Percentiles rank a stretch among this genome's conserved stretches.
These are phyloP conservation scores for Ustilago trichophora DNA, from an alignment of 1,284 basidiomycete genomes.

Conservation along the genomic window DNA sequence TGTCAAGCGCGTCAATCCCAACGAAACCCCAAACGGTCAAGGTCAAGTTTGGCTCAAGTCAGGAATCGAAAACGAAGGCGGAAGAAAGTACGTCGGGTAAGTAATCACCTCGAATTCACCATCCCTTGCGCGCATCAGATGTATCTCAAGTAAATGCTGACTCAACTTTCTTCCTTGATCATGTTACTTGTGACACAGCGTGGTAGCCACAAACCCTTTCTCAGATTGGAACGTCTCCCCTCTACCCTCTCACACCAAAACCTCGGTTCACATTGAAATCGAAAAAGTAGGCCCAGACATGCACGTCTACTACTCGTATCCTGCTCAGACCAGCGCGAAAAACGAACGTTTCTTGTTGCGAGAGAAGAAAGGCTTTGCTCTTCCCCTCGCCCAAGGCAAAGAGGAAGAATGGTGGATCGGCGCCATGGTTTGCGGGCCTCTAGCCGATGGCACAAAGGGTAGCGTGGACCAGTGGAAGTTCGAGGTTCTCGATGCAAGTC, in stretches of 20 bases:
- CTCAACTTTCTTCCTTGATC: background rate
- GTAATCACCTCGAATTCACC: no score
- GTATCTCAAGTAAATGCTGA: no score
- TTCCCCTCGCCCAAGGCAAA: background rate
- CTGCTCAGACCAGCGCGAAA: background rate
- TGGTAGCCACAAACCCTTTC: constrained; percentile 28
- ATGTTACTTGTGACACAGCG: no score
- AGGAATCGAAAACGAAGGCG: constrained; percentile 34
- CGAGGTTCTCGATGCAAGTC: constrained; percentile 1
- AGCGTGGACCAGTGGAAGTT: constrained; percentile 9
- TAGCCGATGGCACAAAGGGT: constrained; percentile 9
- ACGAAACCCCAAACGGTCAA: background rate
- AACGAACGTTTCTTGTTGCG: constrained; percentile 15
- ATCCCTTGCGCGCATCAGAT: no score
- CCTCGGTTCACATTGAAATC: constrained; percentile 25
- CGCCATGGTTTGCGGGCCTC: constrained; percentile 36
- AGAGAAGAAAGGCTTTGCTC: constrained; percentile 32
- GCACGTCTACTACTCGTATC: constrained; percentile 30
- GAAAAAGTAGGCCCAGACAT: constrained; percentile 26
- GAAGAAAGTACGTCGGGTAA: constrained; percentile 27
- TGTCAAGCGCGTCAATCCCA: background rate
- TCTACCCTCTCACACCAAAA: background rate
- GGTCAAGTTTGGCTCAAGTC: constrained; percentile 30
- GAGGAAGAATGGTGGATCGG: constrained; percentile 40
- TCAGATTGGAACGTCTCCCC: constrained; percentile 41